Percentiles rank a stretch among this genome's conserved stretches.
Conservation (phyloP, 805 yeast genomes). For the Cyberlindnera mycetangii region DNA sequence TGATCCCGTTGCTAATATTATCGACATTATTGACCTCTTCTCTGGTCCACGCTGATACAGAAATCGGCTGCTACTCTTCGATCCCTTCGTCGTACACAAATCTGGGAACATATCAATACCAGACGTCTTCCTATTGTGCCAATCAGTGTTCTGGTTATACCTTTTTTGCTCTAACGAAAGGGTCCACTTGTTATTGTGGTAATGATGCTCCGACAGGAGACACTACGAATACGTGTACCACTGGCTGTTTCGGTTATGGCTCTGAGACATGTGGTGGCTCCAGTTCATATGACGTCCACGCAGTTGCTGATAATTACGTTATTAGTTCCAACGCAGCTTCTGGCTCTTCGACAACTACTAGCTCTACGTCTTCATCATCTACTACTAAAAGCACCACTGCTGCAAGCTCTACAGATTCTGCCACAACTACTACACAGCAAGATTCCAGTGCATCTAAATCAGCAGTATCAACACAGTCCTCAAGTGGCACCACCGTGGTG, state of each 20-base stretch:
- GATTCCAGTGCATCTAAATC: constrained; percentile 15
- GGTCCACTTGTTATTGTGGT: constrained; percentile 61
- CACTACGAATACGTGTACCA: constrained; percentile 33
- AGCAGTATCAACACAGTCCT: constrained; percentile 18
- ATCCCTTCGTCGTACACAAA: constrained; percentile 21
- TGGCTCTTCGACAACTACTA: constrained; percentile 9
- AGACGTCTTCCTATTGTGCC: constrained; percentile 49
- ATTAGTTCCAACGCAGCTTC: neutral
- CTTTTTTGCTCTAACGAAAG: constrained; percentile 45
- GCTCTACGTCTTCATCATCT: constrained; percentile 18
- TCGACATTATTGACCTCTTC: constrained; percentile 1
- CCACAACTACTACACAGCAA: constrained; percentile 21
- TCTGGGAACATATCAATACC: constrained; percentile 43
- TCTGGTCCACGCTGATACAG: constrained; percentile 1
- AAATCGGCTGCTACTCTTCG: constrained; percentile 22
- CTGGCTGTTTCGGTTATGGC: constrained; percentile 55
- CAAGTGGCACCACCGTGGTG: constrained; percentile 23
- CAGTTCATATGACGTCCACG: constrained; percentile 42
- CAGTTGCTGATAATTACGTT: constrained; percentile 6
- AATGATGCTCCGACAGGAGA: constrained; percentile 38
- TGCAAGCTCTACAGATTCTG: too few relatives aligned
- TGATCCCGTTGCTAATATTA: constrained; percentile 1
- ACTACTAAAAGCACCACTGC: too few relatives aligned
- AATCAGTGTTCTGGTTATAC: constrained; percentile 39
- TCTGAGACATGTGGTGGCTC: constrained; percentile 63